Evolutionary conservation across 371 early-diverging fungal genomes (phyloP), one percentile per base, ranked within the genome.

Genomic region (Neoconidiobolus thromboides): DNA sequence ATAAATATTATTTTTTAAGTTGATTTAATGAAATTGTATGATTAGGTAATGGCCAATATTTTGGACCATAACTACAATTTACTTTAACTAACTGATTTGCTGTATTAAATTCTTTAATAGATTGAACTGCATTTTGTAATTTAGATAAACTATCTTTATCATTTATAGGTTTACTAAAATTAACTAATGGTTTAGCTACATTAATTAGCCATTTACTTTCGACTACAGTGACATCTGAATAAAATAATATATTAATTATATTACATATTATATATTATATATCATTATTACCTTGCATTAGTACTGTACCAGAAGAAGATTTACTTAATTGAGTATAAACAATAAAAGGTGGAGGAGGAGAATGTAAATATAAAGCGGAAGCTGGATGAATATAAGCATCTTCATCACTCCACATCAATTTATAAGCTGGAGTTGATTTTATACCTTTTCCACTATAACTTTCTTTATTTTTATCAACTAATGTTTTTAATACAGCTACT

Each of bases 361-460:
- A 74, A 61, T 78, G 73, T 37, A 72, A 69, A 62, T 73, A 77
- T 15, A 93, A 64, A 0, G 78, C 73, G 0, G 86, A 86, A 1
- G 76, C 73, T 3, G 82, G 81, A 64, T 91, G 89, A 48, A 93
- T 85, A 60, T 76, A 84, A 1, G 77, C 78, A 40, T 78, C 79
- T 57, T 86, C 82, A 15, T 77, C 74, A 26, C 79, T 71, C 86
- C 85, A 86, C 81, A 93, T 84, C 9, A 91, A 82, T 54, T 77
- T 71, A 66, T 93, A 95, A 0, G 79, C 12, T 71, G 67, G 62
- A 75, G 69, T 6, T 76, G 64, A 60, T 75, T 70, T 63, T 75
- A 58, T 58, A 37, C 58, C 58, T 36, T 48, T 58, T 6, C 9
- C 10, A 49, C 73, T 62, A 64, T 66, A 63, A 54, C 68, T 70